These are phyloP conservation scores for Cladophialophora carrionii DNA, from an alignment of 2,329 filamentous ascomycete species.

Conservation along the genomic window DNA sequence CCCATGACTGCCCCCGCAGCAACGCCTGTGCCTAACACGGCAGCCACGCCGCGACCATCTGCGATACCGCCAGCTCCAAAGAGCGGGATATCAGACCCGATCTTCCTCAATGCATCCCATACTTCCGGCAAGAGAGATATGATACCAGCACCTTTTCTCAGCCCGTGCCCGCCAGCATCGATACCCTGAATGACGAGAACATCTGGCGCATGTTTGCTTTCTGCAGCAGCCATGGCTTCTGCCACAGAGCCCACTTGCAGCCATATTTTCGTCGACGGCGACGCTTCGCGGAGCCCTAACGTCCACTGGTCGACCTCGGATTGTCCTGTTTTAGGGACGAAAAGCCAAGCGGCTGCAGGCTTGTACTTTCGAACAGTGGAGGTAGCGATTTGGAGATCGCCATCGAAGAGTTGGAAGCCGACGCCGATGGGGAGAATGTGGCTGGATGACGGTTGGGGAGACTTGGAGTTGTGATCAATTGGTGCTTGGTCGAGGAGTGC, in stretches of 20 bases:
- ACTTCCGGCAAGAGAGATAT: slow-evolving; percentile 56
- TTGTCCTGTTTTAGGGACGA: slow-evolving; percentile 39
- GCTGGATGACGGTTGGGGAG: slow-evolving; percentile 13
- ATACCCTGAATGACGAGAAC: slow-evolving; percentile 57
- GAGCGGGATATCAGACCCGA: slow-evolving; percentile 46
- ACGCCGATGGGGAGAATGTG: slow-evolving; percentile 44
- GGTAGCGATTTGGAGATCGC: slow-evolving; percentile 12
- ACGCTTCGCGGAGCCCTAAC: slow-evolving; percentile 46
- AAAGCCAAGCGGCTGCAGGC: slow-evolving; percentile 47
- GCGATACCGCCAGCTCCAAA: slow-evolving; percentile 58
- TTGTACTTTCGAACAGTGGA: slow-evolving; percentile 41
- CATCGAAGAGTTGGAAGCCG: slow-evolving; percentile 46
- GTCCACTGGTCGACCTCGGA: slow-evolving; percentile 50
- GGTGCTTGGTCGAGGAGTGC: slow-evolving; percentile 33
- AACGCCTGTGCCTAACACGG: slow-evolving; percentile 53
- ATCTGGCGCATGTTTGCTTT: slow-evolving; percentile 46
- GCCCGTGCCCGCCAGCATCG: slow-evolving; percentile 59
- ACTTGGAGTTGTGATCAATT: background rate
- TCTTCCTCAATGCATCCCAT: slow-evolving; percentile 45
- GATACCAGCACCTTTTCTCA: slow-evolving; percentile 50
- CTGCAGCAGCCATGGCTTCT: slow-evolving; percentile 50
- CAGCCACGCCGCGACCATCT: slow-evolving; percentile 56
- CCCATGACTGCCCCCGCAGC: slow-evolving; percentile 62
- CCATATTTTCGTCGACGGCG: slow-evolving; percentile 53
- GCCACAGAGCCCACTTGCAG: slow-evolving; percentile 55